Evolutionary conservation across 257 asterid genomes (phyloP), one percentile per base, ranked within the genome.

Genomic region (Plantago elongata): DNA sequence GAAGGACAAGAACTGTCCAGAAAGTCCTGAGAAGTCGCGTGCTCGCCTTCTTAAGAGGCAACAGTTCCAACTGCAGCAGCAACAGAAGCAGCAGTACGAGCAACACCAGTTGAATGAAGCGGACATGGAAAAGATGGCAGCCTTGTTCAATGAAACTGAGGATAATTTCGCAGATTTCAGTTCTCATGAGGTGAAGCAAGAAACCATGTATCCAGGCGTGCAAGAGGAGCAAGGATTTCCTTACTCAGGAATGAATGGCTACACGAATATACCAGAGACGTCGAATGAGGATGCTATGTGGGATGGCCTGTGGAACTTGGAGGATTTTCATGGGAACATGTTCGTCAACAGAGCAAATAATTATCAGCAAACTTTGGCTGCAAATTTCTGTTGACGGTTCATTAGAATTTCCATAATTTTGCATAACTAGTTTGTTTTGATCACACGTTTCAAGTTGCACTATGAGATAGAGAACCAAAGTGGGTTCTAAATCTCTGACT

Each of bases 291-390:
- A 73, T 64, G 51, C 54, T 7, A 66, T 71, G 47, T 89, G 94
- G 90, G 88, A 79, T 64, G 85, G 87, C 10, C 59, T 86, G 50
- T 89, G 95, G 96, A 86, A 80, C 74, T 40, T 86, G 74, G 94
- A 84, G 73, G 89, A 80, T 64, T 49, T 72, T 43, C 73, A 73
- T 54, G 81, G 87, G 7, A 82, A 64, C 61, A 34, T 34, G 40
- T 47, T 64, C 6, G 15, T 59, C 16, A 73, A 37, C 65, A 74
- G 70, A 69, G 72, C 66, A 64, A 51, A 52, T 66, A 51, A 52
- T 66, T 50, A 57, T 22, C 76, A 70, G 63, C 40, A 34, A 1
- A 52, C 65, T 51, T 69, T 75, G 43, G 75, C 65, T 16, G 4
- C 69, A 48, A 55, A 64, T 71, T 69, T 63, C 57, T 62, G 77